phyloP scores from a whole-genome alignment of 495 filamentous ascomycete genomes.

The Lentithecium fluviatile region DNA sequence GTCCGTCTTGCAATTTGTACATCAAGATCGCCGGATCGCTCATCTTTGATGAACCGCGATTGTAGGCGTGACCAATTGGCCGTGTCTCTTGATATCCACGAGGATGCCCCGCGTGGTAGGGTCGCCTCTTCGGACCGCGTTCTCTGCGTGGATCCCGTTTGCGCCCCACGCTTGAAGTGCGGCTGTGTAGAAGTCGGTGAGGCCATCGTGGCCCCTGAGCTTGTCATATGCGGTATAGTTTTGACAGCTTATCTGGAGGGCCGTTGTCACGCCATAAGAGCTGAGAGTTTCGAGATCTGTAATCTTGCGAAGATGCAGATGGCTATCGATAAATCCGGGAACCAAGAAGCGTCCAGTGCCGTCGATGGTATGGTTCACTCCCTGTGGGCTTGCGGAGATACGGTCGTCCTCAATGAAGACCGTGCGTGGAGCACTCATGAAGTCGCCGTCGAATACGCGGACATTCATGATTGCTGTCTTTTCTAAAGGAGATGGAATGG shows the following conservation, averaged over 20 bases:
- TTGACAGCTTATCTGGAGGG: conserved; percentile 42
- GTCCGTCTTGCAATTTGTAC: no score
- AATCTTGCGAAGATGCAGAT: conserved; percentile 35
- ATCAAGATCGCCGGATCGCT: neutral
- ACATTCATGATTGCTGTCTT: conserved; percentile 4
- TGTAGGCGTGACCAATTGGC: conserved; percentile 1
- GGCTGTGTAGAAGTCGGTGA: conserved; percentile 37
- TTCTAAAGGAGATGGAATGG: no score
- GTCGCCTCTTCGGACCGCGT: neutral
- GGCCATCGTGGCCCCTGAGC: conserved; percentile 35
- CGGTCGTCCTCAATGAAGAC: conserved; percentile 9
- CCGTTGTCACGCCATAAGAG: conserved; percentile 44
- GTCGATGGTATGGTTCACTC: conserved; percentile 29
- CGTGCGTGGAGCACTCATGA: conserved; percentile 7
- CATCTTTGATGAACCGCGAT: neutral
- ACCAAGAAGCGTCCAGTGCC: conserved; percentile 39
- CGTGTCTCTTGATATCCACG: neutral
- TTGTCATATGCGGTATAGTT: conserved; percentile 35
- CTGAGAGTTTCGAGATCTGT: conserved; percentile 35
- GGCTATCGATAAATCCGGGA: conserved; percentile 45
- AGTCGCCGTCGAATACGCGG: conserved; percentile 17
- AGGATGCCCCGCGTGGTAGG: neutral
- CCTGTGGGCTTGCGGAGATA: neutral
- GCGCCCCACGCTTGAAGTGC: conserved; percentile 35
- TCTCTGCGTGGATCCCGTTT: conserved; percentile 8